These are phyloP conservation scores for Bretziella fagacearum DNA, from an alignment of 2,329 filamentous ascomycete genomes.

Conservation along the genomic window DNA sequence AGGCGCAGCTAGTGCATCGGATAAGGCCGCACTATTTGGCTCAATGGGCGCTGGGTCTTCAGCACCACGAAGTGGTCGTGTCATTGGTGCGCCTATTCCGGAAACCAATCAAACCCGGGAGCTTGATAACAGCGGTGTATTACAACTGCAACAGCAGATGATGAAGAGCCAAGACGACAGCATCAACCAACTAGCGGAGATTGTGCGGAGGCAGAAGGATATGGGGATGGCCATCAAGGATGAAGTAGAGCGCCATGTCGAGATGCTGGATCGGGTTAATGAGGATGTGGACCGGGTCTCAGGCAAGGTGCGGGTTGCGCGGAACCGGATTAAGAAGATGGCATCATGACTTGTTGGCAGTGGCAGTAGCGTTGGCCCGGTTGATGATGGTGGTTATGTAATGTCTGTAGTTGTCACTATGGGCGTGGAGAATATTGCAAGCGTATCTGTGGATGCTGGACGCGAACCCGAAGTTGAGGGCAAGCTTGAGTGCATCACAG, in stretches of 20 bases:
- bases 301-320: slow-evolving; percentile 57
- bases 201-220: slow-evolving; percentile 56
- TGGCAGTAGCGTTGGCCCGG: slow-evolving; percentile 6
- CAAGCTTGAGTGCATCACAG: not conserved
- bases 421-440: not conserved
- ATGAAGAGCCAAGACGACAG: slow-evolving; percentile 61
- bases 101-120: slow-evolving; percentile 66
- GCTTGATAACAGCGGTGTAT: slow-evolving; percentile 55
- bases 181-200: slow-evolving; percentile 48
- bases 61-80: slow-evolving; percentile 31
- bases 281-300: slow-evolving; percentile 48
- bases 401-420: not conserved
- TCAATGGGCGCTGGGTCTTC: slow-evolving; percentile 18
- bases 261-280: slow-evolving; percentile 50
- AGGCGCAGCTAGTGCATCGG: slow-evolving; percentile 30
- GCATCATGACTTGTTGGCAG: slow-evolving; percentile 21
- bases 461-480: not conserved
- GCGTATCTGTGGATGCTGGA: not conserved
- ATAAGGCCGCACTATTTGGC: slow-evolving; percentile 34
- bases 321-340: slow-evolving; percentile 52
- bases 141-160: slow-evolving; percentile 56
- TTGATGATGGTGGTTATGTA: slow-evolving; percentile 1
- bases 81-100: slow-evolving; percentile 53
- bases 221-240: slow-evolving; percentile 62
- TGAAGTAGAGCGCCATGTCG: slow-evolving; percentile 54